Evolutionary conservation across 257 asterid species (phyloP), one percentile per base, ranked within the genome.

Genomic region (Linderniella brevidens): DNA sequence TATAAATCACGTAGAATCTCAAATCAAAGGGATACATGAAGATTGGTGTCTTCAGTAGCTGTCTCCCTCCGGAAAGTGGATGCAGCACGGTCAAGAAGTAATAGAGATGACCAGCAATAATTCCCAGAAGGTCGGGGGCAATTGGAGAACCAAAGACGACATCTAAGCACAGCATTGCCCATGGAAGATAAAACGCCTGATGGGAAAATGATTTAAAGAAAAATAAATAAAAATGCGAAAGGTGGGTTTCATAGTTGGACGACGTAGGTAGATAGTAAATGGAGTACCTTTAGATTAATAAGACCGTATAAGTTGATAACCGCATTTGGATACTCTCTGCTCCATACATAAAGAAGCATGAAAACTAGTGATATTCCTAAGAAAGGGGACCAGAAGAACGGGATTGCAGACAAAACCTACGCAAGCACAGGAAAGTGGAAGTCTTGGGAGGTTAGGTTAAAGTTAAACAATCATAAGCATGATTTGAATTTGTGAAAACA

Each of bases 171-270:
- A 88, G 87, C 98, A 84, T 85, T 38, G 96, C 86, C 98, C 98
- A 90, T n/a, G 98, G 98, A 58, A 90, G 59, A 67, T 85, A 88
- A 71, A 88, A 84, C 54, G 96, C 94, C 98, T 88, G 84, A 57
- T 42, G 57, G 44, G 50, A 42, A 52, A 52, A 50, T 17, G 19
- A 42, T 37, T 11, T 50, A 54, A 49, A 17, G 13, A 46, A 37
- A 11, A 42, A 40, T 43, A 11, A 14, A 19, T 20, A 25, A 20
- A 11, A n/a, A 32, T 51, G n/a, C n/a, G 4, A 4, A 19, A 18
- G 25, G 18, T 46, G 44, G 32, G 32, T 25, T 25, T 2, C 6
- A 6, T 25, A 25, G 32, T 25, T 25, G 32, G 4, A 25, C 32
- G 32, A 3, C 32, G 32, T 25, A 25, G 32, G 32, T 25, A 3